These are phyloP conservation scores for Benincasa hispida DNA, from an alignment of 306 rosid species.

Conservation along the genomic window DNA sequence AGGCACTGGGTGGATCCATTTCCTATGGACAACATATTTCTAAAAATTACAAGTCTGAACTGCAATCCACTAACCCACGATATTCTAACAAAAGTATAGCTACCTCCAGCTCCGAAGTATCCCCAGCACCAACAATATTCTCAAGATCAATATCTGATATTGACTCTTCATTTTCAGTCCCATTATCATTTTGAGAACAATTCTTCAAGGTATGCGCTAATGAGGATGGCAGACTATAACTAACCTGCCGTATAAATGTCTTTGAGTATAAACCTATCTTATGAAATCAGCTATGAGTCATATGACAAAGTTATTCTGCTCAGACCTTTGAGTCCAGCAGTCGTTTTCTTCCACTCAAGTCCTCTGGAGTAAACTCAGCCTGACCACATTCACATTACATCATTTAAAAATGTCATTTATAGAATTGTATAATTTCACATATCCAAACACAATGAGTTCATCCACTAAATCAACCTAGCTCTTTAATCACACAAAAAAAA, in stretches of 20 bases:
- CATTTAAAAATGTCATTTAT: background rate
- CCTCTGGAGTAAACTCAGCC: conserved; percentile 80
- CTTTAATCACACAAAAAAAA: background rate
- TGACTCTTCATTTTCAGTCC: conserved; percentile 42
- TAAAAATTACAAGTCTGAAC: conserved; percentile 5
- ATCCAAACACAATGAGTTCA: background rate
- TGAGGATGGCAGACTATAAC: conserved; percentile 35
- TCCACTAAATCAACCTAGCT: background rate
- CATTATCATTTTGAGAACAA: conserved; percentile 44
- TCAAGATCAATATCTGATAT: conserved; percentile 67
- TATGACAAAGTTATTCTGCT: background rate
- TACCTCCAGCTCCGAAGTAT: conserved; percentile 80
- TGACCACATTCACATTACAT: conserved; percentile 6
- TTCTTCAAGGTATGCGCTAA: conserved; percentile 19
- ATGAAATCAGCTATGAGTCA: conserved; percentile 1
- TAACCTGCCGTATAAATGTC: conserved; percentile 25
- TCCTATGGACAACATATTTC: conserved; percentile 37
- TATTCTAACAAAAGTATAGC: conserved; percentile 8
- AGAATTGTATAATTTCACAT: background rate
- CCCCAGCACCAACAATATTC: conserved; percentile 76
- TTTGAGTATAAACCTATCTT: background rate
- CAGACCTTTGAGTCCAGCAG: conserved; percentile 49
- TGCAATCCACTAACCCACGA: conserved; percentile 11
- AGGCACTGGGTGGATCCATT: conserved; percentile 71
- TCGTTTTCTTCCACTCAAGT: conserved; percentile 69